Evolutionary conservation across 352 stramenopile species (phyloP), one percentile per base, ranked within the genome.

Genomic region (Blastocystis sp.): DNA sequence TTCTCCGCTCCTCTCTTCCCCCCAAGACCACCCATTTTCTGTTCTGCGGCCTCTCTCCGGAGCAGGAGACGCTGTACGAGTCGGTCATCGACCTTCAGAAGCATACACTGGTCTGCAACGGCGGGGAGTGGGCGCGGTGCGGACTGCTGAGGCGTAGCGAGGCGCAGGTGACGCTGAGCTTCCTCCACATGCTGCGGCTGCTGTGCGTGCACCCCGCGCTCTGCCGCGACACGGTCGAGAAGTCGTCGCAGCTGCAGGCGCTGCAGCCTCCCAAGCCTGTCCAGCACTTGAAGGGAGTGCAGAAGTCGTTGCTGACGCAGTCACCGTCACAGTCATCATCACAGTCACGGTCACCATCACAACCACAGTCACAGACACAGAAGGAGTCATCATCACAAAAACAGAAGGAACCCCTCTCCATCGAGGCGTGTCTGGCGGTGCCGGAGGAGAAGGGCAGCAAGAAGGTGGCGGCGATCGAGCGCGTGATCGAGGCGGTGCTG

Each of bases 401-500:
- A 34, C 5, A 56, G 5, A 56, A 17, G 5, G 48, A 56, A 56
- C 14, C 48, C 48, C 48, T 56, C 48, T 34, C 28, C 28, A 34
- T 34, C 28, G 28, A 34, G 28, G 28, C 28, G 28, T 34, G 28
- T 34, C 28, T 34, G 28, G 28, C 28, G 28, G 28, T 34, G 28
- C 28, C 28, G 28, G 28, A 34, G 28, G 28, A 34, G 28, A n/a
- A 5, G 65, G 61, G 11, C 21, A 88, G 88, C 76, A 64, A 89
- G 89, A 95, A 70, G 70, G 94, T 86, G 45, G 41, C 11, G 2
- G 61, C 61, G 23, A 89, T 95, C 0, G 92, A 95, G 80, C 89
- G 91, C 0, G 89, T 96, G 10, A 95, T 96, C 92, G 86, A 92
- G 79, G 90, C 90, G 5, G 95, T 96, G 92, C 91, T 91, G 52